These are phyloP conservation scores for Mycena vitilis DNA, from an alignment of 768 basidiomycete genomes.

Conservation along the genomic window DNA sequence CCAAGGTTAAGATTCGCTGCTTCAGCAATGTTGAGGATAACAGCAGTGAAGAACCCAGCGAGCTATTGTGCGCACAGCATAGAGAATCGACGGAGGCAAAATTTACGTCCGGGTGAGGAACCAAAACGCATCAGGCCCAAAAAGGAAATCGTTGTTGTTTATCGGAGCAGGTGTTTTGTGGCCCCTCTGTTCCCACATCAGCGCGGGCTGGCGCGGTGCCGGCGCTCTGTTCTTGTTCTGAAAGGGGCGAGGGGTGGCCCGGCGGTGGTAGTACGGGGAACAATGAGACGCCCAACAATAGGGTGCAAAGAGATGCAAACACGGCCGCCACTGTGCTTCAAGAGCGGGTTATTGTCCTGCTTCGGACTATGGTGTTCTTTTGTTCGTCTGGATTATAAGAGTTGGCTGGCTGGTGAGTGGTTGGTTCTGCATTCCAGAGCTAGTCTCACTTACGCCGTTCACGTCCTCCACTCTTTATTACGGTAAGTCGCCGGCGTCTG, in stretches of 20 bases:
- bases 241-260: background rate
- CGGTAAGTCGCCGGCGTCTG: slow-evolving; percentile 18
- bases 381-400: slow-evolving; percentile 30
- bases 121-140: slow-evolving; percentile 15
- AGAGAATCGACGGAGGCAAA: slow-evolving; percentile 9
- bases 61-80: slow-evolving; percentile 1
- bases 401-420: slow-evolving; percentile 2
- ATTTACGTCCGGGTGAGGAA: background rate
- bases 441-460: slow-evolving; percentile 35
- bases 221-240: slow-evolving; percentile 22
- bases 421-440: slow-evolving; percentile 31
- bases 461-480: slow-evolving; percentile 31
- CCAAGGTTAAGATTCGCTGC: background rate
- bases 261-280: background rate
- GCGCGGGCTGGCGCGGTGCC: background rate
- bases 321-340: background rate
- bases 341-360: slow-evolving; percentile 13
- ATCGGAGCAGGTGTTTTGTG: background rate
- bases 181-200: background rate
- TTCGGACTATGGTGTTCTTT: slow-evolving; percentile 17
- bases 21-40: background rate
- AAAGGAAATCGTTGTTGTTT: slow-evolving; percentile 23
- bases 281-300: slow-evolving; percentile 22
- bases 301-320: slow-evolving; percentile 19
- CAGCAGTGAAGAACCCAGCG: background rate